Evolutionary conservation across 2,329 filamentous ascomycete genomes (phyloP).

Genomic region (Beauveria brongniartii): DNA sequence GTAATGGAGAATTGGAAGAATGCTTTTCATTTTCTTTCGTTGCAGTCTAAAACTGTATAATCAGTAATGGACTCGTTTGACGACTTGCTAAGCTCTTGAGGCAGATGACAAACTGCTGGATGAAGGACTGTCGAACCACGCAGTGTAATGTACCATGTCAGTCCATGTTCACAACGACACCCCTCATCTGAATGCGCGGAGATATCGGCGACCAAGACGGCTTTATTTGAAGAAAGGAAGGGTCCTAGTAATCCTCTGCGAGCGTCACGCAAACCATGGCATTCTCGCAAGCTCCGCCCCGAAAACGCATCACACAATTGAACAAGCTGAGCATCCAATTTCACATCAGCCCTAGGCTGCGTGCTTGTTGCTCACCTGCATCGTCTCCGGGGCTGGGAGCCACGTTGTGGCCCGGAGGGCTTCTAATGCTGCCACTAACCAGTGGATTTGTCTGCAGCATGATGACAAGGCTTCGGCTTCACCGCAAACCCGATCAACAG

Average conservation of each 20-base stretch:
- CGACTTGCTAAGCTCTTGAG: background rate
- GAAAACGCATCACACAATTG: background rate
- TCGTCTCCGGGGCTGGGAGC: background rate
- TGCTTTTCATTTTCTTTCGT: background rate
- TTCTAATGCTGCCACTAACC: background rate
- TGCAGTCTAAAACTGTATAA: no score
- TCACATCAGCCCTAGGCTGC: background rate
- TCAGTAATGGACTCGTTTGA: background rate
- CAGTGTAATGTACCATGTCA: background rate
- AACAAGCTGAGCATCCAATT: background rate
- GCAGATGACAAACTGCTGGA: background rate
- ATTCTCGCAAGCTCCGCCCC: background rate
- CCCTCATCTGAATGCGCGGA: background rate
- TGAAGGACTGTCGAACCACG: background rate
- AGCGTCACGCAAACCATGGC: background rate
- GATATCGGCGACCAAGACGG: background rate
- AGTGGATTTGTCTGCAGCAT: background rate
- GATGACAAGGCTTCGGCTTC: slow-evolving; percentile 1
- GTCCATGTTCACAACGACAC: no score
- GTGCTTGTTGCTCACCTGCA: background rate
- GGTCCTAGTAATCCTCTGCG: slow-evolving; percentile 3
- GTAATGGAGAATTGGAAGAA: background rate
- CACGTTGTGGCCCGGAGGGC: background rate
- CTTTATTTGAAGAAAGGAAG: background rate
- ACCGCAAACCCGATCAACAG: background rate